These are phyloP conservation scores for Pythium aristosporum DNA, from an alignment of 352 stramenopile species.

Conservation along the genomic window DNA sequence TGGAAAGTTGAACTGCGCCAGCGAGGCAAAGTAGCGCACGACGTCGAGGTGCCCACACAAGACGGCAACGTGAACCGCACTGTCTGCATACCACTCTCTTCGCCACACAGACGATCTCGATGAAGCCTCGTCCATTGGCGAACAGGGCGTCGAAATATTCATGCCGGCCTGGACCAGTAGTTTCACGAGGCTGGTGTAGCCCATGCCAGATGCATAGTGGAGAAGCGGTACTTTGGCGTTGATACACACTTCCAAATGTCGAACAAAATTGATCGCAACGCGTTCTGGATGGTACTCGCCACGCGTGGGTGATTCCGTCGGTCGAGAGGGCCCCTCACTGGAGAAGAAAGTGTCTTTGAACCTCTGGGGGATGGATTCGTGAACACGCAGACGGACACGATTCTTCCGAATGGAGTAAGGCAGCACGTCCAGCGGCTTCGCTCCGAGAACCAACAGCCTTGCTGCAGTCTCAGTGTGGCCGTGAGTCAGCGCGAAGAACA, in stretches of 20 bases:
- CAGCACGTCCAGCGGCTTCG: constrained; percentile 44
- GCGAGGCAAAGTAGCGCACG: constrained; percentile 36
- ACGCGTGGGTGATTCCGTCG: constrained; percentile 6
- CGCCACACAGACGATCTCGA: neutral
- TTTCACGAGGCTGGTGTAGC: constrained; percentile 33
- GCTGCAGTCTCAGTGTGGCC: constrained; percentile 53
- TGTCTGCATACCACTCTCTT: constrained; percentile 32
- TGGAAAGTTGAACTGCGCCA: constrained; percentile 48
- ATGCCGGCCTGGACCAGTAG: constrained; percentile 45
- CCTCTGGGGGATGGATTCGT: constrained; percentile 14
- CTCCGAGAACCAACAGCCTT: constrained; percentile 55
- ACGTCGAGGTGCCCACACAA: constrained; percentile 45
- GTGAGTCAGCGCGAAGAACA: constrained; percentile 56
- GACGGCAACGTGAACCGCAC: constrained; percentile 51
- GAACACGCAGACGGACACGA: constrained; percentile 7
- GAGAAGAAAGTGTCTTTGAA: constrained; percentile 18
- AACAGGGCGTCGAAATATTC: constrained; percentile 24
- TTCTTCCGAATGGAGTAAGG: constrained; percentile 23
- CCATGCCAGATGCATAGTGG: constrained; percentile 40
- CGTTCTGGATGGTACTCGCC: constrained; percentile 16
- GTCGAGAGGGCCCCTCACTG: neutral
- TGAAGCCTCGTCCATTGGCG: neutral
- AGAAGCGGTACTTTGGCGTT: constrained; percentile 42
- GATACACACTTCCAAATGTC: constrained; percentile 44
- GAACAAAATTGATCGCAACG: constrained; percentile 34